These are phyloP conservation scores for Athelia psychrophila DNA, from an alignment of 1,284 basidiomycete species.

Conservation along the genomic window DNA sequence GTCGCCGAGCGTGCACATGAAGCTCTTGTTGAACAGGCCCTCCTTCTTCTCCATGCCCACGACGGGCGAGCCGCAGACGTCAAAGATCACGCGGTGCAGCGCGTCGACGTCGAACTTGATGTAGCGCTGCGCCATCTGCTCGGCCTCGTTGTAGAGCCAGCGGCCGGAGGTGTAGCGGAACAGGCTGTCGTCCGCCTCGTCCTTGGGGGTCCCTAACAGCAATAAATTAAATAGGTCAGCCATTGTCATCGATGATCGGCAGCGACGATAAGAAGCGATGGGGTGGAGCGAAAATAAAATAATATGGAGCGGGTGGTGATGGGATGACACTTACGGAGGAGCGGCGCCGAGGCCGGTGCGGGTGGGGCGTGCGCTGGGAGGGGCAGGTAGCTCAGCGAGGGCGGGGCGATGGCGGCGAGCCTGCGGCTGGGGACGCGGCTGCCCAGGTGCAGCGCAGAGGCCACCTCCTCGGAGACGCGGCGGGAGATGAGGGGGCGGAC, in stretches of 20 bases:
- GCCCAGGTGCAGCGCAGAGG: too few relatives aligned
- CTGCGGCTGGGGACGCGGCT: too few relatives aligned
- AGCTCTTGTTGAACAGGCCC: slow-evolving; percentile 16
- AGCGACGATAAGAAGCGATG: neutral
- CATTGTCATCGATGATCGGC: too few relatives aligned
- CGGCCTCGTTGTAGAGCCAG: slow-evolving; percentile 19
- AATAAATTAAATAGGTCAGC: neutral
- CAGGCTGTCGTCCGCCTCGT: slow-evolving; percentile 6
- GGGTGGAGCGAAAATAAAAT: too few relatives aligned
- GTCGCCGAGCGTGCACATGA: slow-evolving; percentile 15
- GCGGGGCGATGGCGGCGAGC: too few relatives aligned
- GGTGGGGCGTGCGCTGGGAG: too few relatives aligned
- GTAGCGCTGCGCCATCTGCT: slow-evolving; percentile 14
- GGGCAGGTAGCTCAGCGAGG: too few relatives aligned
- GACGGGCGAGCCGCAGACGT: slow-evolving; percentile 5
- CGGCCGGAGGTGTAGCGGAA: slow-evolving; percentile 17
- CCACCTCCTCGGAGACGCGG: too few relatives aligned
- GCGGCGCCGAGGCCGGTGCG: too few relatives aligned
- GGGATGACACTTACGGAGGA: too few relatives aligned
- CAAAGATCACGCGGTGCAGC: slow-evolving; percentile 3
- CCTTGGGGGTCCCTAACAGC: neutral
- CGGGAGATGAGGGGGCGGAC: too few relatives aligned
- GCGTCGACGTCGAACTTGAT: slow-evolving; percentile 12
- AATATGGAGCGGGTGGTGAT: too few relatives aligned
- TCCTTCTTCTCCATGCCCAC: slow-evolving; percentile 14